Evolutionary conservation across 1,284 basidiomycete species (phyloP).

Genomic region (Rhodofomes roseus): DNA sequence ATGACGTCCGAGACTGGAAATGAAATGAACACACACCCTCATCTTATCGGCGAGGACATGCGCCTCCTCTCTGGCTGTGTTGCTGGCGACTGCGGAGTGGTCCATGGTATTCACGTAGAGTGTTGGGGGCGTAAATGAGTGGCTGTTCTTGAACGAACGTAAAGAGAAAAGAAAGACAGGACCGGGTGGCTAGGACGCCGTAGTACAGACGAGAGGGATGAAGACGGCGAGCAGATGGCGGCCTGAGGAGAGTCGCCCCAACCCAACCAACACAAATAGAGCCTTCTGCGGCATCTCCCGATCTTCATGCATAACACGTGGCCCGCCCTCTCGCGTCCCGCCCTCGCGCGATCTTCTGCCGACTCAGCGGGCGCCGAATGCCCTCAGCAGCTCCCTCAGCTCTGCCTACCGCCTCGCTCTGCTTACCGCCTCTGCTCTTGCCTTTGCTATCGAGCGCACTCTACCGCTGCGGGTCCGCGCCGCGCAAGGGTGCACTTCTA

Average conservation of each 20-base stretch:
- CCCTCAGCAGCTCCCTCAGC: no score
- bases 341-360: no score
- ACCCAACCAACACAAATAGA: constrained; percentile 14
- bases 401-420: no score
- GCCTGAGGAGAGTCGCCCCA: constrained; percentile 13
- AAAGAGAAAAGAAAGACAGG: constrained; percentile 33
- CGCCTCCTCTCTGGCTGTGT: constrained; percentile 25
- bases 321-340: no score
- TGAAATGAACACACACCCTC: constrained; percentile 24
- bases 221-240: constrained; percentile 30
- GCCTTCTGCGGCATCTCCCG: constrained; percentile 10
- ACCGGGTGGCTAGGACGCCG: constrained; percentile 25
- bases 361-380: no score
- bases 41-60: constrained; percentile 31
- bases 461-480: neutral
- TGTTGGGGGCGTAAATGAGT: constrained; percentile 33
- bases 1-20: neutral
- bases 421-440: no score
- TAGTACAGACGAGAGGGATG: constrained; percentile 21
- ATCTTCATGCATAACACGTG: neutral
- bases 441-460: no score
- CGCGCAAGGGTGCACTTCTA: neutral
- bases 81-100: constrained; percentile 26
- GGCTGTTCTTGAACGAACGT: constrained; percentile 34
- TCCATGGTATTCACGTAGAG: constrained; percentile 26